Conservation (phyloP, 2,329 filamentous ascomycete species). For the Aspergillus puulaauensis region DNA sequence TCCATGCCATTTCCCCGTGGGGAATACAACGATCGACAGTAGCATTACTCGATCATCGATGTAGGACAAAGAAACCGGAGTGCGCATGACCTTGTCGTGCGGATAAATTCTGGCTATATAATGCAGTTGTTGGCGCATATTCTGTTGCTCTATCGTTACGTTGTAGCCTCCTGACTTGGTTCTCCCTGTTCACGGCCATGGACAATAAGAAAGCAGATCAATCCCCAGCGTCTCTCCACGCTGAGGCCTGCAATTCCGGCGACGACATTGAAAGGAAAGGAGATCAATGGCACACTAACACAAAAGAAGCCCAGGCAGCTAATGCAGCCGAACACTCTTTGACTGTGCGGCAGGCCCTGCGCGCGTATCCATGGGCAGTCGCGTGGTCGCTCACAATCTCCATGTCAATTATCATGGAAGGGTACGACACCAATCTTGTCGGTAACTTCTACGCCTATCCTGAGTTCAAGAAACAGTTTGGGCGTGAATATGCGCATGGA, state of each 20-base stretch:
- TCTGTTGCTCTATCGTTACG: neutral
- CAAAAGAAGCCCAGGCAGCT: constrained; percentile 8
- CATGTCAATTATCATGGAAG: constrained; percentile 53
- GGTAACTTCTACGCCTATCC: constrained; percentile 50
- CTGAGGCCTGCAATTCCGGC: neutral
- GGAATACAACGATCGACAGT: neutral
- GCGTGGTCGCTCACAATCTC: constrained; percentile 42
- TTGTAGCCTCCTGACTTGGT: no score
- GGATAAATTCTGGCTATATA: neutral
- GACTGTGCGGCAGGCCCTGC: constrained; percentile 14
- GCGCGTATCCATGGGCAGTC: constrained; percentile 25
- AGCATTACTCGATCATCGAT: neutral
- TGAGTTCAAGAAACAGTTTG: constrained; percentile 43
- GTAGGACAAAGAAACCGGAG: neutral
- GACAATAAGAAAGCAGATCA: neutral
- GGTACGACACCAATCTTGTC: constrained; percentile 53
- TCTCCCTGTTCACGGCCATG: neutral
- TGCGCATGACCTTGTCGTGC: neutral
- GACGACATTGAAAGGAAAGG: neutral
- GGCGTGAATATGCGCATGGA: constrained; percentile 3
- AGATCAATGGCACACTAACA: neutral
- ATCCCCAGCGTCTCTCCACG: neutral
- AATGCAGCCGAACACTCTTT: constrained; percentile 12
- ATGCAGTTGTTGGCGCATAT: neutral
- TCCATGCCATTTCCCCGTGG: neutral